Base-by-base conservation (phyloP, 2,329 filamentous ascomycete genomes). In the Aspergillus piperis region DNA sequence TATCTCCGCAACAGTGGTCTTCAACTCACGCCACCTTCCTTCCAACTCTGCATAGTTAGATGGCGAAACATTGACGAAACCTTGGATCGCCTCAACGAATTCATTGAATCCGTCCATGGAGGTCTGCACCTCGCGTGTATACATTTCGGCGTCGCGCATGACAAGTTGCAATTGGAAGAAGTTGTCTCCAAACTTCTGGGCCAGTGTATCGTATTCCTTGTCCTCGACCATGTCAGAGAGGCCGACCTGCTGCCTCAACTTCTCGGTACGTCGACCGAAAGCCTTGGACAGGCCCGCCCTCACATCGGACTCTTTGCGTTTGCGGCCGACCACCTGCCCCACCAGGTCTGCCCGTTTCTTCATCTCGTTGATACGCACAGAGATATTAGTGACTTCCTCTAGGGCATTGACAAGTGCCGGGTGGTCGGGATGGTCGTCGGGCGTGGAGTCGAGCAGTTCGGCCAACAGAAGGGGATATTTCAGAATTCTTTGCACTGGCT, bases 331-430 rank as follows among this genome's bases (percentile, higher is more conserved):
- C 59, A 96, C 93, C 76, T 96, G 90, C 3, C 92, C 92, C 23
- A 98, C 91, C 50, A 96, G 86, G 75, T 97, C 92, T 61, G 94
- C 92, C 56, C 96, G 93, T 78, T 94, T 96, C 80, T 97, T 98
- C 57, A 92, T 88, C 73, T 96, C 92, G 78, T 99, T 96, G 75
- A 98, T 98, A 48, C 86, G 83, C 41, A 83, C 80, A 30, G 84
- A 84, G 64, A 88, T 83, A 57, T 81, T 82, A 7, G 83, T 84
- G 30, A 87, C 80, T 62, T 94, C 90, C 56, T 90, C 85, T 21
- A 91, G 86, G 8, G 93, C 89, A 39, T 83, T 84, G 65, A 90
- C 86, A 36, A 99, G 83, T 8, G 85, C 80, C 25, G 83, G 80
- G 62, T 89, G 86, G 75, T 99, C 95, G 0, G 94, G 93, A 71